These are phyloP conservation scores for Tylopilus subfusipes DNA, from an alignment of 768 basidiomycete species.

Conservation along the genomic window DNA sequence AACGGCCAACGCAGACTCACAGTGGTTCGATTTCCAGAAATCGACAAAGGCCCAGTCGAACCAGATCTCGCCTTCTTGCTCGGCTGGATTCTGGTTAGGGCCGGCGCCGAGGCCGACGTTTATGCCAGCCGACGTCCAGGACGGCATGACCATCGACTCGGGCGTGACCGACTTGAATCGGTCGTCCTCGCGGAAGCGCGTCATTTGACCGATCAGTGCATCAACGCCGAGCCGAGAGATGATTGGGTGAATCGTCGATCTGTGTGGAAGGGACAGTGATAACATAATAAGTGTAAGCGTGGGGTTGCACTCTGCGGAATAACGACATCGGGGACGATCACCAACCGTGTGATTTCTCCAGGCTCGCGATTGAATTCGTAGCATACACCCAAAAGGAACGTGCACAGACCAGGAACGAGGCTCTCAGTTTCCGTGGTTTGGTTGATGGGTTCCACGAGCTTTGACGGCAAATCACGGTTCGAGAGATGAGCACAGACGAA, in stretches of 20 bases:
- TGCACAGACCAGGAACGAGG: constrained; percentile 84
- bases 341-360: constrained; percentile 90
- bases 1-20: constrained; percentile 44
- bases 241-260: constrained; percentile 85
- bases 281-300: not conserved
- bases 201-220: constrained; percentile 81
- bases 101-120: not conserved
- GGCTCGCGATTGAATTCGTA: constrained; percentile 97
- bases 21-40: constrained; percentile 98
- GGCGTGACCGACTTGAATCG: constrained; percentile 89
- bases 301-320: too few species aligned
- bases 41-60: constrained; percentile 98
- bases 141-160: constrained; percentile 68
- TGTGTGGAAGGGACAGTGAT: constrained; percentile 24
- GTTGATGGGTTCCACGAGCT: constrained; percentile 95
- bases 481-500: not conserved
- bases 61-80: constrained; percentile 86
- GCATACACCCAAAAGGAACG: constrained; percentile 88
- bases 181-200: constrained; percentile 85
- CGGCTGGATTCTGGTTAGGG: constrained; percentile 18
- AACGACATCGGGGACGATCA: not conserved
- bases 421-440: constrained; percentile 83
- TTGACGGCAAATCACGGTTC: not conserved
- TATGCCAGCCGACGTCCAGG: constrained; percentile 31
- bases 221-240: constrained; percentile 88